Percentiles rank a stretch among this genome's conserved stretches.
These are phyloP conservation scores for Coemansia sp. DNA, from an alignment of 192 early-diverging fungal genomes.

Conservation along the genomic window DNA sequence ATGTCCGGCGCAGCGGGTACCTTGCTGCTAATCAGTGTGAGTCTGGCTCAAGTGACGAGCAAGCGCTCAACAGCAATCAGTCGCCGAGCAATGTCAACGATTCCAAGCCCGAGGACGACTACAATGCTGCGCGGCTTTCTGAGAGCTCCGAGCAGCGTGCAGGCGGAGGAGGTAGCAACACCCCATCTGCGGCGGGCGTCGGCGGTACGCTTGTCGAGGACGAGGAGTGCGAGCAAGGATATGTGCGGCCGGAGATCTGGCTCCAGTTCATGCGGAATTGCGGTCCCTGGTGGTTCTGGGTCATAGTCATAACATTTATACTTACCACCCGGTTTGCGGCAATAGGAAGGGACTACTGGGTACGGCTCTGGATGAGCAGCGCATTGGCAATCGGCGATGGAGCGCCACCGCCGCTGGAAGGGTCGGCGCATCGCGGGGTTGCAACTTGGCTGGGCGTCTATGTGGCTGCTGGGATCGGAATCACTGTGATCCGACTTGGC, in stretches of 20 bases:
- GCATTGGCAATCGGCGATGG: not conserved
- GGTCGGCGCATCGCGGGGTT: not conserved
- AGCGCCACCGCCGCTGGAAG: not conserved
- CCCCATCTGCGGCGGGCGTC: slow-evolving; percentile 8
- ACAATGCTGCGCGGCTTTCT: slow-evolving; percentile 16
- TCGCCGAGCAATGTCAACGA: slow-evolving; percentile 19
- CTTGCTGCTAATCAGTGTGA: slow-evolving; percentile 3
- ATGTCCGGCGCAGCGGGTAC: slow-evolving; percentile 30
- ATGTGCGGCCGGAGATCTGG: slow-evolving; percentile 75
- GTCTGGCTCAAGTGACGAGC: not conserved
- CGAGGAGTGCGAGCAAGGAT: slow-evolving; percentile 81
- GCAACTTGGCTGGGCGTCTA: slow-evolving; percentile 65
- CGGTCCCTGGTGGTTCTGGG: slow-evolving; percentile 66
- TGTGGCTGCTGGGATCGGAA: slow-evolving; percentile 57
- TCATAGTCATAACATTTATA: slow-evolving; percentile 13
- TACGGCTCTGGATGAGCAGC: slow-evolving; percentile 60
- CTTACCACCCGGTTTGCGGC: slow-evolving; percentile 51
- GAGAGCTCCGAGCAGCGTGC: slow-evolving; percentile 13
- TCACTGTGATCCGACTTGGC: slow-evolving; percentile 43
- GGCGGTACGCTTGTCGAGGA: slow-evolving; percentile 71
- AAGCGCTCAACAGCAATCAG: not conserved
- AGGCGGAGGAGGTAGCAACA: not conserved
- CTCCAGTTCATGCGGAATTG: slow-evolving; percentile 71
- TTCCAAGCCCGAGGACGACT: slow-evolving; percentile 30
- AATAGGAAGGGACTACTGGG: slow-evolving; percentile 63